phyloP scores from a whole-genome alignment of 2,329 filamentous ascomycete genomes.

The Ploettnerulaceae sp. region DNA sequence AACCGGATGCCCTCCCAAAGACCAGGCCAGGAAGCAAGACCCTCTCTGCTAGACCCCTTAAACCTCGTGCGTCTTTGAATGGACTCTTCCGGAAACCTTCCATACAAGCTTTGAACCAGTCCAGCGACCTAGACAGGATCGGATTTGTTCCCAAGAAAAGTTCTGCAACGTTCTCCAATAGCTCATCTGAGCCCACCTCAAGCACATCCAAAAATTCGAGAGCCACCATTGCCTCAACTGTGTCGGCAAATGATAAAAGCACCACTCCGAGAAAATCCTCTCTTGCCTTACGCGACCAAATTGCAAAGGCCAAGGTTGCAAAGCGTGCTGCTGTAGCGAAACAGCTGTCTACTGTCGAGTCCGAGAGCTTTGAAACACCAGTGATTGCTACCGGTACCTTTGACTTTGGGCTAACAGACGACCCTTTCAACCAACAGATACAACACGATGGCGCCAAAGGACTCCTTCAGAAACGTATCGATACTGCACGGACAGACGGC shows the following conservation, averaged over 20 bases:
- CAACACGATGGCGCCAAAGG: conserved; percentile 56
- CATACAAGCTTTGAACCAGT: conserved; percentile 38
- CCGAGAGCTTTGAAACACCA: conserved; percentile 32
- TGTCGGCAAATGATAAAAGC: conserved; percentile 35
- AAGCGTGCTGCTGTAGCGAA: conserved; percentile 50
- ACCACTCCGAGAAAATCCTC: conserved; percentile 63
- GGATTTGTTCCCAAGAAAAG: conserved; percentile 26
- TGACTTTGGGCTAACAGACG: conserved; percentile 54
- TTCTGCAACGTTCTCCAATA: conserved; percentile 27
- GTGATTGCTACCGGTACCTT: conserved; percentile 48
- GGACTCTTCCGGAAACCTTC: conserved; percentile 54
- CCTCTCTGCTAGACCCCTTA: conserved; percentile 41
- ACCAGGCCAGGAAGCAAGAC: conserved; percentile 44
- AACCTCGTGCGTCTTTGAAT: conserved; percentile 48
- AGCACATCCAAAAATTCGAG: conserved; percentile 22
- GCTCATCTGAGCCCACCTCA: conserved; percentile 27
- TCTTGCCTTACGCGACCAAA: conserved; percentile 77
- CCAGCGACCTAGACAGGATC: conserved; percentile 24
- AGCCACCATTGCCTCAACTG: conserved; percentile 16
- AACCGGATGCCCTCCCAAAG: conserved; percentile 30
- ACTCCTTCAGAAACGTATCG: conserved; percentile 68
- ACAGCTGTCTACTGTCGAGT: conserved; percentile 30
- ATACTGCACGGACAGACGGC: conserved; percentile 69
- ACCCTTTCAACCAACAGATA: conserved; percentile 67
- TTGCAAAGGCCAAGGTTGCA: conserved; percentile 86